phyloP scores from a whole-genome alignment of 192 early-diverging fungal species.

The Chytriomyces confervae region DNA sequence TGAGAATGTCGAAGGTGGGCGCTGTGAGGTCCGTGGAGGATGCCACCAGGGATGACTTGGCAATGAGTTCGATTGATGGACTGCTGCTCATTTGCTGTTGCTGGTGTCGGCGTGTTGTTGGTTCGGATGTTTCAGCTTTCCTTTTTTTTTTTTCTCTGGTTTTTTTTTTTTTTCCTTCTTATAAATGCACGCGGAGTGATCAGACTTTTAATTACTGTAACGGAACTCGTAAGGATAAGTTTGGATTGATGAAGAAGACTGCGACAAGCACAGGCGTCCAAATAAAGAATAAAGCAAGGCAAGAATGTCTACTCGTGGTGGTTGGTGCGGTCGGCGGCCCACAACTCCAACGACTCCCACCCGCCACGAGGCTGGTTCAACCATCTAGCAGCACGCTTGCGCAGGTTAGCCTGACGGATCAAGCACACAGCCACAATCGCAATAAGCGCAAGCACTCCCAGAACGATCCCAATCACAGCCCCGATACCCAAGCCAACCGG shows the following conservation, averaged over 20 bases:
- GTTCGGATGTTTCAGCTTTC: background rate
- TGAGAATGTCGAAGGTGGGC: background rate
- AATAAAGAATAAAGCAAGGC: background rate
- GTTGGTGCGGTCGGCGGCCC: constrained; percentile 18
- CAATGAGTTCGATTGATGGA: background rate
- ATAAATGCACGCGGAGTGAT: background rate
- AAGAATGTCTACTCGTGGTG: constrained; percentile 7
- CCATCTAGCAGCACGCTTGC: constrained; percentile 30
- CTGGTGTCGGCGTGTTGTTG: background rate
- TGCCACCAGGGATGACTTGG: background rate
- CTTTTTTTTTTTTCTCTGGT: background rate
- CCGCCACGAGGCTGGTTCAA: constrained; percentile 22
- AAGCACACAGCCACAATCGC: constrained; percentile 18
- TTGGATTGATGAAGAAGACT: background rate
- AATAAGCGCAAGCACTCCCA: constrained; percentile 10
- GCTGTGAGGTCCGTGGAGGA: constrained; percentile 7
- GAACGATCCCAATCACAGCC: constrained; percentile 21
- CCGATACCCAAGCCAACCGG: background rate
- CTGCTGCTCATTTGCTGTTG: background rate
- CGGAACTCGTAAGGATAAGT: background rate
- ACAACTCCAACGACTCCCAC: constrained; percentile 28
- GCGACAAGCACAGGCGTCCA: background rate
- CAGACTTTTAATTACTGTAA: background rate
- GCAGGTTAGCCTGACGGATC: constrained; percentile 22
- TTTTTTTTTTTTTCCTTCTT: background rate